Evolutionary conservation across 2,329 filamentous ascomycete species (phyloP), one percentile per base, ranked within the genome.

Genomic region (Periconia sp.): DNA sequence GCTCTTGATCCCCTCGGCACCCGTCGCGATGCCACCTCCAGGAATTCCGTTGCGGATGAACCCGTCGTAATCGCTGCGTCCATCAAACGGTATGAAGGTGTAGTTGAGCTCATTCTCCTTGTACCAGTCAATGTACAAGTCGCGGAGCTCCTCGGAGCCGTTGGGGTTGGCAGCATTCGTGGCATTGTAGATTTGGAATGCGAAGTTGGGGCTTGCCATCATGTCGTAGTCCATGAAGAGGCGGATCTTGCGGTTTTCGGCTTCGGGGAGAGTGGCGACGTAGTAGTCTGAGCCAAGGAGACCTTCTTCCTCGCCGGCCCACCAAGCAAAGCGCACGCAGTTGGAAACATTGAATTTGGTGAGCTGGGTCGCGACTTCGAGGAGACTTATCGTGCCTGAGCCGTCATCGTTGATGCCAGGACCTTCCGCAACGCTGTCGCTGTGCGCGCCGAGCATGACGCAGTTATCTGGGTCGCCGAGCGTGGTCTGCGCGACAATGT

Each of bases 221-320:
- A 77, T 77, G 55, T 77, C 74, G 61, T 76, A 77, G 58, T 77
- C 74, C 66, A 77, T 75, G 61, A 76, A 76, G 15, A 75, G 65
- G 27, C 72, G 68, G 44, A 77, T 74, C 61, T 75, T 75, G 53
- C 63, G 54, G 53, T 74, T 73, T 54, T 76, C 74, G 15, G 63
- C 61, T 10, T 68, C 58, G 0, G 71, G 59, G 13, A 75, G 62
- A 20, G 62, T 58, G 30, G 62, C 58, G 19, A 74, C 72, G 49
- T 76, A 76, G 65, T 75, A 75, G 50, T 70, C 66, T 2, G 68
- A 71, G 15, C 74, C 74, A 3, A 77, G 65, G 2, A 76, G 59
- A 9, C 74, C 74, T 48, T 73, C 72, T 50, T 76, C 74, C 52
- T 76, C 74, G 17, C 67, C 74, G 11, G 70, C 65, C 73, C 64